Conservation (phyloP, 176 grass and related monocot species). For the Rhynchospora breviuscula region DNA sequence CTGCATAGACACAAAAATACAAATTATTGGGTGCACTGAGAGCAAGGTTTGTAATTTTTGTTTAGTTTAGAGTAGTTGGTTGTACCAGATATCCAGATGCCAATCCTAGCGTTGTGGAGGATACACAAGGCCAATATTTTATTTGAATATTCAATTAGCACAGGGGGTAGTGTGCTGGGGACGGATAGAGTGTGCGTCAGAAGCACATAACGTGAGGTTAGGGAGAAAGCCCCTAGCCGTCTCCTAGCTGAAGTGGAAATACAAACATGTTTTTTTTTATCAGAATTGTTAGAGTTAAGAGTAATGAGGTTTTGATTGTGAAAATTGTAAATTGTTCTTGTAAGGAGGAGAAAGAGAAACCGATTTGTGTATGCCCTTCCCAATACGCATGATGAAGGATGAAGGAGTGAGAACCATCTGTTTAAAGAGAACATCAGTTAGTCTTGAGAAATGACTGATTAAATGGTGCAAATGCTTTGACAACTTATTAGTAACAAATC, state of each 20-base stretch:
- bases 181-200: conserved; percentile 43
- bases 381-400: conserved; percentile 30
- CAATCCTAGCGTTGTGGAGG: conserved; percentile 28
- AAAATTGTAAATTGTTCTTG: not conserved
- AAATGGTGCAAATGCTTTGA: not conserved
- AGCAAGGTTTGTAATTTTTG: not conserved
- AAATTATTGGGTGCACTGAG: not conserved
- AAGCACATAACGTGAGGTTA: conserved; percentile 38
- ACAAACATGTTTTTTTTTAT: not conserved
- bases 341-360: not conserved
- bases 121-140: not conserved
- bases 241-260: conserved; percentile 27
- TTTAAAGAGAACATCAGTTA: not conserved
- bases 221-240: conserved; percentile 57
- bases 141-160: not conserved
- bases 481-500: too few species aligned
- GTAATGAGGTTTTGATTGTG: not conserved
- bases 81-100: conserved; percentile 70
- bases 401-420: conserved; percentile 64
- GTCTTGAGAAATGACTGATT: conserved; percentile 25
- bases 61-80: too few species aligned
- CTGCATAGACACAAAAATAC: conserved; percentile 32
- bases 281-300: not conserved
- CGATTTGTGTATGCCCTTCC: conserved; percentile 59
- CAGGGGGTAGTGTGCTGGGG: conserved; percentile 27